phyloP scores from a whole-genome alignment of 2,329 filamentous ascomycete species.

The Pestalotiopsis sp. region DNA sequence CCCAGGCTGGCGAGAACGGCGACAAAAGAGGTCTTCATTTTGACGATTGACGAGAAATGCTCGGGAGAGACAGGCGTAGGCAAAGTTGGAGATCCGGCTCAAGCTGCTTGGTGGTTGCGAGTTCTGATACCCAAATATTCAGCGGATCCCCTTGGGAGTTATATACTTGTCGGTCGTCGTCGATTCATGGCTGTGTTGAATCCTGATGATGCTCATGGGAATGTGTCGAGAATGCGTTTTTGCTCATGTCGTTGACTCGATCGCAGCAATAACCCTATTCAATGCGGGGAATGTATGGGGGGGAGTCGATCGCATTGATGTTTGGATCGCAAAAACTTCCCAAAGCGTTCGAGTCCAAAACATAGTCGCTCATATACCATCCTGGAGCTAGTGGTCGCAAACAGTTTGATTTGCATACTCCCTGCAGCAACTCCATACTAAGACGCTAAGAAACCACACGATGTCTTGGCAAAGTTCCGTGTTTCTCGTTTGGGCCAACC shows the following conservation, averaged over 20 bases:
- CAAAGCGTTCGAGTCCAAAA: neutral
- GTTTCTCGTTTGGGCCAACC: neutral
- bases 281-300: neutral
- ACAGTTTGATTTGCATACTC: neutral
- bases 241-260: neutral
- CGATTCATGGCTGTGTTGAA: neutral
- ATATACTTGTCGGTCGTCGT: neutral
- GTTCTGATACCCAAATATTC: neutral
- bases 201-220: neutral
- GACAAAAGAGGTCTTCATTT: conserved; percentile 16
- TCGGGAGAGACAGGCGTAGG: neutral
- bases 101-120: neutral
- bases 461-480: neutral
- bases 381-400: neutral
- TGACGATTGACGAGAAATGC: neutral
- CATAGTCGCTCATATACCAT: neutral
- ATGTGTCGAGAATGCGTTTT: neutral
- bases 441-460: neutral
- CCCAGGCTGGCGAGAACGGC: conserved; percentile 12
- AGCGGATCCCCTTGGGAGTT: neutral
- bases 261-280: neutral
- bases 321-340: neutral
- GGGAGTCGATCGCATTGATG: neutral
- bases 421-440: neutral
- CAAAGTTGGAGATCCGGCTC: neutral